These are phyloP conservation scores for Dillenia turbinata DNA, from an alignment of 164 flowering plant species.

Conservation along the genomic window DNA sequence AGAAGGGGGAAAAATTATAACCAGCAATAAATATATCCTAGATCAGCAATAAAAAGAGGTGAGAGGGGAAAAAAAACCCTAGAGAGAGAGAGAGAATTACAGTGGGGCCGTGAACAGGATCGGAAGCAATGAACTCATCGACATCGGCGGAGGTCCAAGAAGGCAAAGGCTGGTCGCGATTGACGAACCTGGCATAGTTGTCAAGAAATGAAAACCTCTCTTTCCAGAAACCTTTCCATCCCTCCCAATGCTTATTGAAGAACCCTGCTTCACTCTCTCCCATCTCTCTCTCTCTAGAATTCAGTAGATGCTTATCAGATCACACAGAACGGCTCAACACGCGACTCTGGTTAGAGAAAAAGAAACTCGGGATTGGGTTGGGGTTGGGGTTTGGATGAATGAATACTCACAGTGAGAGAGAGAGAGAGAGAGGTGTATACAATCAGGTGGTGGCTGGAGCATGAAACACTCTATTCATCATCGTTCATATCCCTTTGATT, in stretches of 20 bases:
- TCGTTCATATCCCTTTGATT: too few species aligned
- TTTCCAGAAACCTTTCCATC: conserved; percentile 48
- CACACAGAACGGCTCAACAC: too few species aligned
- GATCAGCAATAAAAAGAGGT: background rate
- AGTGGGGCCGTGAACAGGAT: conserved; percentile 80
- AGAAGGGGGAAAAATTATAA: background rate
- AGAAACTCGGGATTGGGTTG: too few species aligned
- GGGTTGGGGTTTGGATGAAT: too few species aligned
- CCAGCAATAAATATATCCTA: too few species aligned
- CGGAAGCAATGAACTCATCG: conserved; percentile 69
- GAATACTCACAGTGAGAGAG: too few species aligned
- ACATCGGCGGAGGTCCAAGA: conserved; percentile 74
- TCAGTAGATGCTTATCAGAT: too few species aligned
- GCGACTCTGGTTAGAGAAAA: too few species aligned
- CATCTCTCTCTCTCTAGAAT: too few species aligned
- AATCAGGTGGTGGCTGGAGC: too few species aligned
- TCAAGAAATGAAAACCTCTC: conserved; percentile 56
- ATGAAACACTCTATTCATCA: too few species aligned
- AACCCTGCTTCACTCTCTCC: background rate
- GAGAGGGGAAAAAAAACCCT: background rate
- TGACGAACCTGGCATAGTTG: conserved; percentile 37
- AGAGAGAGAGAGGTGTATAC: too few species aligned
- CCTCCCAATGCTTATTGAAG: conserved; percentile 15
- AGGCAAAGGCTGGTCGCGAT: conserved; percentile 54
- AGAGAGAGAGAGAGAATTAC: conserved; percentile 24